Conservation (phyloP, 2,329 filamentous ascomycete species). For the Coniella lustricola region DNA sequence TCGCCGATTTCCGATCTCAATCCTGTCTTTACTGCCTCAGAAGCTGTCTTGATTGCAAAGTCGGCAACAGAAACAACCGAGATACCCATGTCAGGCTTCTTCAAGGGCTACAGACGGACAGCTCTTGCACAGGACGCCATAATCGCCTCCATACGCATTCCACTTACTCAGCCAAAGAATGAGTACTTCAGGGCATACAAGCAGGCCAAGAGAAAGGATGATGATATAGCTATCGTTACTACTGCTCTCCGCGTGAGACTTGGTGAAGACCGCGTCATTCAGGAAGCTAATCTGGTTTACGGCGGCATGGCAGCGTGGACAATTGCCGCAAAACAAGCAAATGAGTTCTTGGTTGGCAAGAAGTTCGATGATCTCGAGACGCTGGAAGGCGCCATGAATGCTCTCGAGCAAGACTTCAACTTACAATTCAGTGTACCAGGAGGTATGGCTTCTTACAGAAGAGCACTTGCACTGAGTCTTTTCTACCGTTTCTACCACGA, state of each 20-base stretch:
- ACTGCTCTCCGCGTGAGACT: constrained; percentile 72
- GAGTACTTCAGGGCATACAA: constrained; percentile 91
- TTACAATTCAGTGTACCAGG: constrained; percentile 86
- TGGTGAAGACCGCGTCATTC: constrained; percentile 60
- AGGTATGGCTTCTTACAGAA: constrained; percentile 95
- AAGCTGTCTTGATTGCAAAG: constrained; percentile 74
- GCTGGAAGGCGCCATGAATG: constrained; percentile 82
- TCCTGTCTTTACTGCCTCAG: constrained; percentile 83
- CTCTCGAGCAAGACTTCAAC: constrained; percentile 84
- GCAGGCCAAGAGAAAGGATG: constrained; percentile 93
- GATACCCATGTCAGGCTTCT: constrained; percentile 89
- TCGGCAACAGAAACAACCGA: constrained; percentile 66
- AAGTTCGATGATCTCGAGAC: constrained; percentile 74
- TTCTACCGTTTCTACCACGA: constrained; percentile 98
- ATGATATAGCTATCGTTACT: constrained; percentile 97
- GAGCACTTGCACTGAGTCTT: constrained; percentile 83
- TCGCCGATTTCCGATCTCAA: constrained; percentile 96
- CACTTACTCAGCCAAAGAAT: constrained; percentile 63
- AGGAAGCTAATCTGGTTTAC: constrained; percentile 75
- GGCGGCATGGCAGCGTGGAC: constrained; percentile 94
- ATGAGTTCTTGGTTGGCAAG: constrained; percentile 68
- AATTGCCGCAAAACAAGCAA: constrained; percentile 74
- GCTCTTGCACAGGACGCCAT: constrained; percentile 75
- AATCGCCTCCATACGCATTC: constrained; percentile 82
- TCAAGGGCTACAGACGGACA: constrained; percentile 83